These are phyloP conservation scores for Spirogloea muscicola DNA, from an alignment of 139 green algal species.

Conservation along the genomic window DNA sequence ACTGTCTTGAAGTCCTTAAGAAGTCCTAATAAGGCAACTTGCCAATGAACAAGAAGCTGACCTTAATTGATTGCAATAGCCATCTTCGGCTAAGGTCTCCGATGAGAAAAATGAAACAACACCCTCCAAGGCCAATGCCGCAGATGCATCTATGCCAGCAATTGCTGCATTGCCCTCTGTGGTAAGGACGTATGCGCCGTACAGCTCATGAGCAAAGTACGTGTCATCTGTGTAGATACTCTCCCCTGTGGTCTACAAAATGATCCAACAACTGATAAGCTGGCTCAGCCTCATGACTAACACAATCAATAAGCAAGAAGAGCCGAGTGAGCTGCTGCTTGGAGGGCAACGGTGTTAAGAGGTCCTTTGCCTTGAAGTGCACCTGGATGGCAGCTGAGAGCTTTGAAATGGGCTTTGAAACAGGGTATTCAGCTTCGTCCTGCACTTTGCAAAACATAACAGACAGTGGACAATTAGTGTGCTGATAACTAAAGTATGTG, in stretches of 20 bases:
- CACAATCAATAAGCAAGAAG: too few relatives aligned
- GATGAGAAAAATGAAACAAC: slow-evolving; percentile 43
- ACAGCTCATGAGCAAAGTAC: slow-evolving; percentile 44
- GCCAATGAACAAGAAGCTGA: too few relatives aligned
- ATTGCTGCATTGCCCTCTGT: slow-evolving; percentile 45
- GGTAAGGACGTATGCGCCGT: slow-evolving; percentile 53
- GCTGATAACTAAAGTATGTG: too few relatives aligned
- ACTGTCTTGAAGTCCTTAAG: too few relatives aligned
- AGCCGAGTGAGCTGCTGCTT: too few relatives aligned
- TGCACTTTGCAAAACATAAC: too few relatives aligned
- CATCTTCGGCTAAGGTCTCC: not conserved
- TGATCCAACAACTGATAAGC: too few relatives aligned
- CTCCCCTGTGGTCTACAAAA: slow-evolving; percentile 56
- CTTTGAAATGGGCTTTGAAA: slow-evolving; percentile 9
- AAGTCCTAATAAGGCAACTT: too few relatives aligned
- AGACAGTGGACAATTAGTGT: too few relatives aligned
- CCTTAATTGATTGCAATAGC: slow-evolving; percentile 32
- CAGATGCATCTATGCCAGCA: slow-evolving; percentile 42
- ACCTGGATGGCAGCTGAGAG: slow-evolving; percentile 15
- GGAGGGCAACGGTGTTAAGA: too few relatives aligned
- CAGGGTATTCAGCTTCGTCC: slow-evolving; percentile 21
- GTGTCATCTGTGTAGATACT: slow-evolving; percentile 61
- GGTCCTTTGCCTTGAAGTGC: not conserved
- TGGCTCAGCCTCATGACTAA: too few relatives aligned
- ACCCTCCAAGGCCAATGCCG: slow-evolving; percentile 31